Evolutionary conservation across 305 asterid genomes (phyloP).

Genomic region (Ajuga reptans): DNA sequence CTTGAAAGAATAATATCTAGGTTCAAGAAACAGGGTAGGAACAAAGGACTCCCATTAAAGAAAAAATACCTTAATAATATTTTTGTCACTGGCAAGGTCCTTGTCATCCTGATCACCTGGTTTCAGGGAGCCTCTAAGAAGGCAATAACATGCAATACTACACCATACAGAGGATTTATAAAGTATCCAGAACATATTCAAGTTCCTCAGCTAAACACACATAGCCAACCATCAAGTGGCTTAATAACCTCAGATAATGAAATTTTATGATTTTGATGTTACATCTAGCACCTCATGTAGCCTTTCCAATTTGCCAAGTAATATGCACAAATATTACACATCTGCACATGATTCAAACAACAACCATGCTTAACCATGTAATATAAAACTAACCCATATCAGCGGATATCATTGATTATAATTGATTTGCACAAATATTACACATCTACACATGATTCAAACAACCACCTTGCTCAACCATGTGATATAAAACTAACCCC

Average conservation of each 20-base stretch:
- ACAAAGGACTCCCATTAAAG: constrained; percentile 12
- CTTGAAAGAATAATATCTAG: background rate
- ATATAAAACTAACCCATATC: background rate
- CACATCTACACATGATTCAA: background rate
- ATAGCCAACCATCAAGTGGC: background rate
- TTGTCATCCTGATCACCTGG: constrained; percentile 49
- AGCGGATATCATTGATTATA: background rate
- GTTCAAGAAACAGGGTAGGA: constrained; percentile 17
- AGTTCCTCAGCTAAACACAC: constrained; percentile 2
- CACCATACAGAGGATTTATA: background rate
- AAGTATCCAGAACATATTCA: background rate
- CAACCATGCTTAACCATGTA: background rate
- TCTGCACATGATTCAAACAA: background rate
- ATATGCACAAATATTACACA: background rate
- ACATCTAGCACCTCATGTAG: background rate
- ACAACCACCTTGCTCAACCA: background rate
- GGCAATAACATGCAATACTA: constrained; percentile 11
- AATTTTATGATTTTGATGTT: background rate
- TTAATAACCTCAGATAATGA: background rate
- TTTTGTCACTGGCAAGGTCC: constrained; percentile 37
- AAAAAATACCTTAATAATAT: constrained; percentile 47
- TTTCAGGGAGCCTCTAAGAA: constrained; percentile 32
- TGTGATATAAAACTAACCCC: background rate
- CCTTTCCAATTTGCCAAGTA: background rate
- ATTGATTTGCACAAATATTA: background rate